Base-by-base conservation (phyloP, 2,329 filamentous ascomycete genomes). In the Colletotrichum sp. region DNA sequence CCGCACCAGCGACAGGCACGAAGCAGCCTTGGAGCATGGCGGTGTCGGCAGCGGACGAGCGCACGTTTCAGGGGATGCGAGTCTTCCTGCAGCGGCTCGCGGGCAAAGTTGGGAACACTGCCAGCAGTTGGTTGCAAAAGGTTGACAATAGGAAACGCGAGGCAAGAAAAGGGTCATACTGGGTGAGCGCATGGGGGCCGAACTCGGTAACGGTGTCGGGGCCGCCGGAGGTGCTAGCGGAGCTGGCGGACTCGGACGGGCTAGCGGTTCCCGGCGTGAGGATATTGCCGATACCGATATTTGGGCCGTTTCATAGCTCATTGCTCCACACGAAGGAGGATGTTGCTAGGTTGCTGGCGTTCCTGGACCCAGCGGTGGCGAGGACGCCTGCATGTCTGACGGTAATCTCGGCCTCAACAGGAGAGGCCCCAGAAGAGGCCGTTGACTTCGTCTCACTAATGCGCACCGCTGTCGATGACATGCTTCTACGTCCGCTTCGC, bases 221-320 rank as follows among this genome's bases (percentile, higher is more conserved):
- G 44, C 18, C 21, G 49, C 66, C 49, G 28, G 66, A 69, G 30
- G 66, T 21, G 49, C 30, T 69, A 28, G 66, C 49, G 30, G 66
- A 59, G 66, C 66, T 69, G 49, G 66, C 49, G 28, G 21, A 24
- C 10, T 69, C 30, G 26, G 39, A 59, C 13, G 66, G 30, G 21
- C n/a, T 69, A 28, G 66, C 49, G 66, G 49, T 57, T 21, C 66
- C 66, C 44, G 66, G 49, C 28, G 66, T 69, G 13, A 36, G 49
- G 30, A 39, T 26, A 36, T 21, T 59, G 30, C 66, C 66, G 49
- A 59, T 69, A 34, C 66, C 66, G 49, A 69, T 69, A 69, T 59
- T 69, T n/a, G 66, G 66, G 30, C 66, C 66, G 30, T 69, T 69
- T 55, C 66, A 69, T 26, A 69, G n/a, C n/a, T n/a, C 66, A 52